Conservation (phyloP, 352 stramenopile species). For the Globisporangium paroecandrum region DNA sequence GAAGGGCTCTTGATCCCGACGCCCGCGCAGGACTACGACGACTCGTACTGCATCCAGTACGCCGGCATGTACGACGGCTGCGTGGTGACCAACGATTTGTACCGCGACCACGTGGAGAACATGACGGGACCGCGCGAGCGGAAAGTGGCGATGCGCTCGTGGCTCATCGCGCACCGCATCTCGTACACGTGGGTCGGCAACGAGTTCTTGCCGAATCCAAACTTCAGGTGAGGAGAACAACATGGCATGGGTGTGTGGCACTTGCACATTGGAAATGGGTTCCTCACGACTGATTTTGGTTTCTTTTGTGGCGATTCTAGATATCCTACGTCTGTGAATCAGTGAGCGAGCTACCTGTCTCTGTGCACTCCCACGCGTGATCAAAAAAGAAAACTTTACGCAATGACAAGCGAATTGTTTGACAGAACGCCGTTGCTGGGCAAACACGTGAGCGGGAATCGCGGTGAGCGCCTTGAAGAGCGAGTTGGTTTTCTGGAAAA, state of each 20-base stretch:
- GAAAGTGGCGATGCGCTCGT: constrained; percentile 59
- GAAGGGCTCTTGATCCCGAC: constrained; percentile 76
- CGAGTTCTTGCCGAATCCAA: constrained; percentile 87
- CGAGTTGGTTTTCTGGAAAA: neutral
- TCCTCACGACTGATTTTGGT: neutral
- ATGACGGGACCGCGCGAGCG: constrained; percentile 53
- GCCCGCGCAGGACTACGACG: constrained; percentile 85
- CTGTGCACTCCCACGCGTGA: neutral
- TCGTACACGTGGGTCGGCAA: constrained; percentile 87
- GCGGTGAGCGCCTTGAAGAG: neutral
- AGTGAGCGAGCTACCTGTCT: neutral
- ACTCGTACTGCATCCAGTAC: constrained; percentile 90
- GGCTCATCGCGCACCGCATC: constrained; percentile 72
- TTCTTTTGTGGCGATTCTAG: neutral
- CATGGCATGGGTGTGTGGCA: neutral
- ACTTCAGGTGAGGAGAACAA: constrained; percentile 46
- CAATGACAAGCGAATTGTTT: neutral
- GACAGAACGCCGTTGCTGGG: neutral
- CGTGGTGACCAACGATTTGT: constrained; percentile 88
- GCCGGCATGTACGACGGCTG: constrained; percentile 66
- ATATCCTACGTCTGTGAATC: neutral
- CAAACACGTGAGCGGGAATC: neutral
- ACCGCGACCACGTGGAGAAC: constrained; percentile 78
- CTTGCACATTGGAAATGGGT: neutral
- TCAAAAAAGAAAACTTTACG: neutral